Evolutionary conservation across 805 yeast genomes (phyloP).

Genomic region (Barnettozyma siamensis): DNA sequence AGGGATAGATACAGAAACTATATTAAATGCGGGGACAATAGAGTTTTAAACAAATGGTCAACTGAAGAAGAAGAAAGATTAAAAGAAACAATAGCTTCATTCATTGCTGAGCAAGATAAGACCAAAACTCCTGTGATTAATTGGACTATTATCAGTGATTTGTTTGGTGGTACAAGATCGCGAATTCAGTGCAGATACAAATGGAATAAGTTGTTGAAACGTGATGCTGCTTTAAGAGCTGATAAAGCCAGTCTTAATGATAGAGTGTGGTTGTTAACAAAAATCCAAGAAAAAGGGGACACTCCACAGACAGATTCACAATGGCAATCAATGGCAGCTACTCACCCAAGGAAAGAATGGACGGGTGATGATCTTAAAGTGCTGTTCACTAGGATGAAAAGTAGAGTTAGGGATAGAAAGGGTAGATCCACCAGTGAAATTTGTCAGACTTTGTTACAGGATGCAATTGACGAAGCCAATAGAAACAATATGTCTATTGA

Average conservation of each 20-base stretch:
- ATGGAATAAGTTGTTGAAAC: constrained; percentile 77
- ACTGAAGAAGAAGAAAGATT: constrained; percentile 62
- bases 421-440: constrained; percentile 33
- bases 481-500: constrained; percentile 16
- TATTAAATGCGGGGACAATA: constrained; percentile 78
- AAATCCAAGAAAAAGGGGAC: constrained; percentile 39
- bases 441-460: constrained; percentile 24
- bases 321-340: constrained; percentile 49
- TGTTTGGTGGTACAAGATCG: constrained; percentile 83
- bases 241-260: constrained; percentile 42
- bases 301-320: constrained; percentile 39
- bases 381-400: constrained; percentile 56
- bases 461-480: constrained; percentile 14
- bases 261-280: constrained; percentile 42
- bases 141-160: constrained; percentile 89
- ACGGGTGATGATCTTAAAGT: constrained; percentile 53
- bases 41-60: constrained; percentile 79
- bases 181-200: constrained; percentile 94
- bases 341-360: constrained; percentile 45
- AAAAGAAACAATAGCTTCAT: constrained; percentile 45
- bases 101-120: constrained; percentile 34
- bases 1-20: constrained; percentile 96
- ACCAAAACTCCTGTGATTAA: constrained; percentile 46
- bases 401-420: constrained; percentile 43
- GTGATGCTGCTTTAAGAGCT: constrained; percentile 44